A percentile compares a stretch with the other conserved stretches of the same genome.
Conservation (phyloP, 2,329 filamentous ascomycete species). For the Neofusicoccum sp. region DNA sequence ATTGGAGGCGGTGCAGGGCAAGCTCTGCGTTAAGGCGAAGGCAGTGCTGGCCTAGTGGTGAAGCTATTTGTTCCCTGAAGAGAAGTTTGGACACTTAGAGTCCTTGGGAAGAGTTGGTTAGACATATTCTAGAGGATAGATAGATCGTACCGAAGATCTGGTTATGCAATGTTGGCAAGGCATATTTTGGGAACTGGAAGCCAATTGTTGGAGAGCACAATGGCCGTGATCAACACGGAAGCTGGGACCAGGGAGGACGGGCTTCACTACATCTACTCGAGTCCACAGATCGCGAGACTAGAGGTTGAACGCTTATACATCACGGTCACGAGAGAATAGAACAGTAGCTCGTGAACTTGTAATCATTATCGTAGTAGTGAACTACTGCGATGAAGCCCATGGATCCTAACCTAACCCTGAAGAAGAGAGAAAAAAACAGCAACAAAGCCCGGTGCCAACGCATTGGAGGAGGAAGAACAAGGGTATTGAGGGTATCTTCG, state of each 20-base stretch:
- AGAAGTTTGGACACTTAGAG: background rate
- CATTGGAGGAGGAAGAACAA: conserved; percentile 6
- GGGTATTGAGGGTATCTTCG: conserved; percentile 17
- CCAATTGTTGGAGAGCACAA: too few relatives aligned
- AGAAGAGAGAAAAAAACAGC: background rate
- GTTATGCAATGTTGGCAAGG: too few relatives aligned
- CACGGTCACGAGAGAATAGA: background rate
- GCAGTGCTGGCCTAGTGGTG: conserved; percentile 18
- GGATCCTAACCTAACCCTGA: background rate
- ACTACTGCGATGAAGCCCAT: background rate
- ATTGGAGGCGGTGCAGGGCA: conserved; percentile 54
- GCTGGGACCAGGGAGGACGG: too few relatives aligned
- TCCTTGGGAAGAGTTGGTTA: background rate
- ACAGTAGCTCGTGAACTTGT: background rate
- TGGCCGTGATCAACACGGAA: too few relatives aligned
- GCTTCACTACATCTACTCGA: too few relatives aligned
- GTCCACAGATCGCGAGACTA: too few relatives aligned
- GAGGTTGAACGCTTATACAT: too few relatives aligned
- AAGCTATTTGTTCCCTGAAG: too few relatives aligned
- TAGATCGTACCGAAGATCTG: too few relatives aligned
- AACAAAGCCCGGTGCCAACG: conserved; percentile 3
- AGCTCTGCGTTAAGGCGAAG: conserved; percentile 57
- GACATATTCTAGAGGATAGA: too few relatives aligned
- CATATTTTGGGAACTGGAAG: too few relatives aligned
- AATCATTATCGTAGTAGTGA: conserved; percentile 8